Percentiles rank a stretch among this genome's conserved stretches.
Conservation (phyloP, 2,329 filamentous ascomycete genomes). For the Aspergillus uvarum region DNA sequence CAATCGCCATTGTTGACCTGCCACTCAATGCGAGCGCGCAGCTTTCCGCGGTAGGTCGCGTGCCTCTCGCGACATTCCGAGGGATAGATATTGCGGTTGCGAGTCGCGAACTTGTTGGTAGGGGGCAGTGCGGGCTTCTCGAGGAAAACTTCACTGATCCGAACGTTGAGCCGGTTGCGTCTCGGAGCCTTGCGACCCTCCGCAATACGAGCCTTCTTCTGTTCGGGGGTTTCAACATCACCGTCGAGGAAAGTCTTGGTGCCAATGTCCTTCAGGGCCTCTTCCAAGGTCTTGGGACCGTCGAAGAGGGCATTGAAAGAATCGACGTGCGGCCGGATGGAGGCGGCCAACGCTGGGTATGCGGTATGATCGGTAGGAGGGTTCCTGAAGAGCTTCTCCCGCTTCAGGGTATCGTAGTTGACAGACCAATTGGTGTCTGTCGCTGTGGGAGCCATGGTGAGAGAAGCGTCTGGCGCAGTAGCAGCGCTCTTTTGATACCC, state of each 20-base stretch:
- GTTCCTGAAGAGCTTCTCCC: constrained; percentile 84
- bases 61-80: constrained; percentile 94
- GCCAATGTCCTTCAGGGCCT: constrained; percentile 84
- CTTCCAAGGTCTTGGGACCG: constrained; percentile 68
- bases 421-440: constrained; percentile 76
- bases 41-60: constrained; percentile 82
- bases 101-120: constrained; percentile 76
- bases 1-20: constrained; percentile 83
- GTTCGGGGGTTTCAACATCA: constrained; percentile 49
- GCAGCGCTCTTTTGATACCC: constrained; percentile 8
- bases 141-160: constrained; percentile 77
- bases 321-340: constrained; percentile 89
- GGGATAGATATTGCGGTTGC: constrained; percentile 81
- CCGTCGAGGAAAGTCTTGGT: constrained; percentile 85
- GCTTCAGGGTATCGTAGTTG: constrained; percentile 79
- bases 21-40: constrained; percentile 81
- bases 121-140: constrained; percentile 78
- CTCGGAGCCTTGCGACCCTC: constrained; percentile 54
- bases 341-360: constrained; percentile 79
- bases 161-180: constrained; percentile 74
- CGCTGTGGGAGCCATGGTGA: constrained; percentile 54
- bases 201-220: constrained; percentile 46
- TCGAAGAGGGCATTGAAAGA: constrained; percentile 92
- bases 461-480: neutral
- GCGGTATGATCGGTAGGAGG: constrained; percentile 84